Base-by-base conservation (phyloP, 768 basidiomycete genomes). In the Termitomyces titanicus region DNA sequence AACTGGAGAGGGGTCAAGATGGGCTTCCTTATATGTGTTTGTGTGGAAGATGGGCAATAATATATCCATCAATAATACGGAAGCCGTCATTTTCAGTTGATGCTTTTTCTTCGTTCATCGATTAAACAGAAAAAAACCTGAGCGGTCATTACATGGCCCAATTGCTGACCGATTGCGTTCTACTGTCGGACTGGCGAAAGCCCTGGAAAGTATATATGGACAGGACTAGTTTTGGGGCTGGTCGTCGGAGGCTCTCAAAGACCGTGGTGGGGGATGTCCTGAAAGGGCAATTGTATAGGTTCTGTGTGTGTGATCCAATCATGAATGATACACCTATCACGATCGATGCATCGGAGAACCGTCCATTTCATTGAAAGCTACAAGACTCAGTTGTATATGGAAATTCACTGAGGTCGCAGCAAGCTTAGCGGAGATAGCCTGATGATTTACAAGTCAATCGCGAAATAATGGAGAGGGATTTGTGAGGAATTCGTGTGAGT, bases 191-290 rank as follows among this genome's bases (percentile, higher is more conserved):
- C n/a, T n/a, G n/a, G n/a, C n/a, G n/a, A n/a, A n/a, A n/a, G 33
- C 15, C 11, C 31, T 25, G 18, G 24, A 39, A 29, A 46, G 20
- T 17, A 22, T 47, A 24, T 33, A n/a, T 49, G 13, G 35, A 37
- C 34, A 42, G 38, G 48, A 47, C 61, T 58, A 64, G n/a, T n/a
- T n/a, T n/a, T n/a, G n/a, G n/a, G n/a, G n/a, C n/a, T n/a, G 52
- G 54, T 39, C 5, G 62, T 69, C 73, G 73, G 73, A 66, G 70
- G 56, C 63, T 66, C 38, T 54, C 40, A 72, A 70, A 57, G 64
- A 65, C 71, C 70, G 73, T 47, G n/a, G 56, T 66, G 69, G 46
- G 37, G 7, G n/a, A n/a, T 17, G 20, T 45, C 58, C 61, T 66
- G 27, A 68, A 67, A 49, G 56, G 68, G 64, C 45, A 64, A 55